A percentile compares a stretch with the other conserved stretches of the same genome.
Conservation (phyloP, 1,284 basidiomycete genomes). For the Trichosporon coremiiforme region DNA sequence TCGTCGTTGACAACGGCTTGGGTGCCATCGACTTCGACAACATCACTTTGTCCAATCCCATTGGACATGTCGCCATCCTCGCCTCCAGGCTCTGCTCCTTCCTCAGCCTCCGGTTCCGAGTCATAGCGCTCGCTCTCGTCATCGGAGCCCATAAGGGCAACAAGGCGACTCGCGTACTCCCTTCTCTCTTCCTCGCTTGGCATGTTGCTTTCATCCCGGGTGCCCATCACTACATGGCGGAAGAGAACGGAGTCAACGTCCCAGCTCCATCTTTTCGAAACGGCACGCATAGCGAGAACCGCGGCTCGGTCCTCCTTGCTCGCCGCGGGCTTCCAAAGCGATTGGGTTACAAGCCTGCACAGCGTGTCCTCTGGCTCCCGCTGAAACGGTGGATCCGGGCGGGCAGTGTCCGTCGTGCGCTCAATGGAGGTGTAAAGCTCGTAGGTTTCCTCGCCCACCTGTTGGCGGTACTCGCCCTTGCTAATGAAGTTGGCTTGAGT, state of each 20-base stretch:
- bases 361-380: neutral
- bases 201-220: neutral
- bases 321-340: neutral
- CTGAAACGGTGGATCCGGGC: neutral
- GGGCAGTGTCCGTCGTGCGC: neutral
- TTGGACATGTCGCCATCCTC: neutral
- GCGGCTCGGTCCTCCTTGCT: neutral
- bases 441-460: neutral
- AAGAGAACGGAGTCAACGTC: neutral
- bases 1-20: too few species aligned
- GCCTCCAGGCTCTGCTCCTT: neutral
- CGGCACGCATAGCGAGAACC: neutral
- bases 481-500: neutral
- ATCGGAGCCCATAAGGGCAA: neutral
- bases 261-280: neutral
- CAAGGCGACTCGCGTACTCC: too few species aligned
- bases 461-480: neutral
- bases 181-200: neutral
- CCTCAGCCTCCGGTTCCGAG: neutral
- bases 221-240: neutral
- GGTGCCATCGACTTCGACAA: too few species aligned
- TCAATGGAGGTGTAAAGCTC: neutral
- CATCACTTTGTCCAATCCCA: too few species aligned
- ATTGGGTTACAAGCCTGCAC: neutral
- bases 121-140: neutral